A percentile compares a stretch with the other conserved stretches of the same genome.
phyloP scores from a whole-genome alignment of 768 basidiomycete species.

The Leccinum imitatum region DNA sequence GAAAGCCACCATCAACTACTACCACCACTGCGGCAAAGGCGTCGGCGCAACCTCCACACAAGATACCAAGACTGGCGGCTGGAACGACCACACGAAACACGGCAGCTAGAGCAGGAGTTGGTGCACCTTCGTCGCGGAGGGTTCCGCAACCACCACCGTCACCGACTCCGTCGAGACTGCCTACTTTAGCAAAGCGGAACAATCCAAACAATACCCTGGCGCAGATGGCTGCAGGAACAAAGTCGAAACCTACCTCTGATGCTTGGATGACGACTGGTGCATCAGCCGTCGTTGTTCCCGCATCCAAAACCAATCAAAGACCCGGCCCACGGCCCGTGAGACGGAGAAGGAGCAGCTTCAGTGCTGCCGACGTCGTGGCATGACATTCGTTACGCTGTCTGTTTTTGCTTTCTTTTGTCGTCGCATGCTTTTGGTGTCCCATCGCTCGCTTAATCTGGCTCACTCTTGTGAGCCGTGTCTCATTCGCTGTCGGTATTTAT shows the following conservation, averaged over 20 bases:
- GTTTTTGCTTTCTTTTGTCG: constrained; percentile 16
- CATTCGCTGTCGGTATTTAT: constrained; percentile 30
- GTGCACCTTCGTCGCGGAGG: constrained; percentile 35
- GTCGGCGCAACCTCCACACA: constrained; percentile 56
- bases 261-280: constrained; percentile 80
- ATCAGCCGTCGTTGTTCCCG: constrained; percentile 66
- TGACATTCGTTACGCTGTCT: constrained; percentile 33
- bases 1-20: constrained; percentile 47
- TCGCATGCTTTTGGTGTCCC: constrained; percentile 1
- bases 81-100: constrained; percentile 52
- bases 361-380: constrained; percentile 81
- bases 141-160: constrained; percentile 53
- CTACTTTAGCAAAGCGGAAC: constrained; percentile 65
- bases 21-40: constrained; percentile 38
- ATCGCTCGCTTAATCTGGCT: constrained; percentile 8
- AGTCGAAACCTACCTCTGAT: constrained; percentile 42
- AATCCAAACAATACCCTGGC: constrained; percentile 45
- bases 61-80: constrained; percentile 64
- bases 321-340: constrained; percentile 73
- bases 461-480: constrained; percentile 1
- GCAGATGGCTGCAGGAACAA: constrained; percentile 46
- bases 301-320: constrained; percentile 63
- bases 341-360: constrained; percentile 83
- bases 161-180: constrained; percentile 74
- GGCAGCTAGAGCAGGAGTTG: constrained; percentile 33